Base-by-base conservation (phyloP, 495 filamentous ascomycete genomes). In the Immersiella caudata region DNA sequence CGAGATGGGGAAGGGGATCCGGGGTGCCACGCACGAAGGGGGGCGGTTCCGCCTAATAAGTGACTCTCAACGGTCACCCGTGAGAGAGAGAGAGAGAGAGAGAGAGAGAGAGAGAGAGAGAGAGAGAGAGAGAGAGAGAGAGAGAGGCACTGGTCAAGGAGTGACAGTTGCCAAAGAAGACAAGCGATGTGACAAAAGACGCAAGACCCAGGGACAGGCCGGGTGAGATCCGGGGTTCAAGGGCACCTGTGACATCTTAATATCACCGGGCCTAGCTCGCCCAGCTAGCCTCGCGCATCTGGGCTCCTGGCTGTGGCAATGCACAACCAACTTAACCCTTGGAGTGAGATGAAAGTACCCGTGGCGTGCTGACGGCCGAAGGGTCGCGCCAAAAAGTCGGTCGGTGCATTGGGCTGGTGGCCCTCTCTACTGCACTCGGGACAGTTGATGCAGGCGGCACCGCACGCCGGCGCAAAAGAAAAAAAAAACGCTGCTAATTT, bases 291-390 rank as follows among this genome's bases (percentile, higher is more conserved):
- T 62, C 6, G 36, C 36, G 60, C 60, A 62, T n/a, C 33, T 21
- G 9, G n/a, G 3, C 20, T 62, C 21, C 60, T 26, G 60, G 16
- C 27, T 62, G 60, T 61, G 60, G 60, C 60, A 62, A 62, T 62
- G 60, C 60, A 62, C 9, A 59, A 35, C n/a, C 26, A 46, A 46
- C 40, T 14, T 12, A 46, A 46, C 40, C 40, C 40, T 18, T 21
- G 29, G 29, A 49, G 33, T 21, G 60, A 50, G 20, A 26, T 62
- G 60, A 50, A 62, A 62, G 60, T 49, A 36, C 60, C 60, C 60
- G 60, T 33, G 57, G 60, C 29, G 20, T 62, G 60, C 36, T 62
- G 60, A 50, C 35, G 33, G 60, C 29, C n/a, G 36, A 36, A 11
- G 26, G 26, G 26, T 24, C 54, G 22, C 54, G 26, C 12, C 57